Base-by-base conservation (phyloP, 106 monocot species). In the Iris macrosiphon region DNA sequence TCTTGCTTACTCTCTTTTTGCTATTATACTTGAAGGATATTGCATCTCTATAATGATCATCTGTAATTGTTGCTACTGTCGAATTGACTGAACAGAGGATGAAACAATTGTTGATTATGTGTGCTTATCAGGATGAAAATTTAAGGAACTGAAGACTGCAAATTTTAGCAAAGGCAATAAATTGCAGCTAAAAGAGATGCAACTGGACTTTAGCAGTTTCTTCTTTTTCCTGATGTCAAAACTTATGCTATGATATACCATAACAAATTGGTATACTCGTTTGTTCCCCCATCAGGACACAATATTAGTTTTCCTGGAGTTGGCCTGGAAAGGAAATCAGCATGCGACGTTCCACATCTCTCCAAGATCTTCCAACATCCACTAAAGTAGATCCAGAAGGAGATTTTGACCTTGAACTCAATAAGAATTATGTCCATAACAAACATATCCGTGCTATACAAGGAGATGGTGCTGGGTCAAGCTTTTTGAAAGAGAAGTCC, bases 401-500 rank as follows among this genome's bases (percentile, higher is more conserved):
- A 56, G 78, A 74, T 27, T 52, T 46, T 60, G 65, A 62, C 32
- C 24, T 51, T 47, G 66, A 61, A 38, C 62, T 65, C 39, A 67
- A 73, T 57, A 58, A 59, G 47, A 65, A 43, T 38, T 66, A 66
- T 35, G 18, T 34, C 6, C 46, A 32, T 41, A 32, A 61, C 44
- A 81, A 73, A 34, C 61, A 64, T 34, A 15, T 56, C 10, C 76
- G 60, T 60, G 31, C 34, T 57, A 37, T 85, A 40, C 73, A 68
- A 68, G 77, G 71, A 59, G 77, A 84, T 39, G 72, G 66, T 40
- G 31, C 35, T n/a, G 46, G 55, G n/a, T 63, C 75, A 20, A 82
- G 75, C 59, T 85, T 85, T 69, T 92, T 85, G 21, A 92, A 92
- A 72, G 85, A 82, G 65, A 81, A 76, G 67, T 38, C 81, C 18